Base-by-base conservation (phyloP, 148 eudicot genomes). In the Oxyria digyna region DNA sequence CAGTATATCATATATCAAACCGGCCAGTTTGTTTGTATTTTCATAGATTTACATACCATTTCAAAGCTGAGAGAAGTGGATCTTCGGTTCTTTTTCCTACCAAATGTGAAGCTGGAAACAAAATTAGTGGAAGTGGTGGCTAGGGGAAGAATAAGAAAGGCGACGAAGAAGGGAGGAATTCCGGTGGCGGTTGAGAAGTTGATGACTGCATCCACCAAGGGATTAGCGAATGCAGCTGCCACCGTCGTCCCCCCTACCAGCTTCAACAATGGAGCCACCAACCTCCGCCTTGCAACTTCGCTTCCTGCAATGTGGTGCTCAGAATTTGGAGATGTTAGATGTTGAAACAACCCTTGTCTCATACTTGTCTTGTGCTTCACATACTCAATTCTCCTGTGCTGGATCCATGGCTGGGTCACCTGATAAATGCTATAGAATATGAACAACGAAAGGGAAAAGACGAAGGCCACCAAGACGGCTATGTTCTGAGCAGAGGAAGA, bases 401-500 rank as follows among this genome's bases (percentile, higher is more conserved):
- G 88, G n/a, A 85, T 78, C 85, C 81, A 78, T 40, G 88, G 88
- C 69, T 80, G 84, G 50, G 74, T 78, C 54, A 85, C 77, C 88
- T 82, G 76, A 0, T 42, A 42, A 17, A 42, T 12, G 48, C 48
- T 11, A 42, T 42, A 42, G 11, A 17, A 42, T 14, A 42, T 4
- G 15, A 12, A 42, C 2, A 2, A 10, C 15, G 48, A 8, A 42
- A 42, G 48, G 48, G 48, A 42, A 17, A 42, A 42, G n/a, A 42
- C 3, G 13, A 42, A 42, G 48, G 48, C 48, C 15, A 42, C 48
- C 48, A 42, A 42, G 48, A 42, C 48, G 13, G 15, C 48, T 8
- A 42, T 42, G 48, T 14, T 14, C 48, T 42, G 11, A 42, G 48
- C 48, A 42, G 48, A 42, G 15, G 48, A 42, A 14, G 48, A 42